phyloP scores from a whole-genome alignment of 495 filamentous ascomycete species.

The Lophium mytilinum region DNA sequence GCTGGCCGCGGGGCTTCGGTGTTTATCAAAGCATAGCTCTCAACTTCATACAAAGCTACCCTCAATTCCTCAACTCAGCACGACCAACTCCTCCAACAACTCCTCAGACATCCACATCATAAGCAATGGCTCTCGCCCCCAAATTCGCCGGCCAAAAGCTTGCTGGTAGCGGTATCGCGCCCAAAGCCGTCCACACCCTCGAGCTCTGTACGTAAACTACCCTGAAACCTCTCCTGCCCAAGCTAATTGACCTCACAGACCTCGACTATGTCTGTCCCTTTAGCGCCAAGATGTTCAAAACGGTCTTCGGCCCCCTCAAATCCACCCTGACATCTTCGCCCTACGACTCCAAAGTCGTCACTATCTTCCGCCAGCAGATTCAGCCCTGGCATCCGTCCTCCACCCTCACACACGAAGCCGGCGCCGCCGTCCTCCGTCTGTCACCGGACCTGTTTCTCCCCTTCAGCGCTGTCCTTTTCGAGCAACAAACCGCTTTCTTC shows the following conservation, averaged over 20 bases:
- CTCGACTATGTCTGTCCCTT: constrained; percentile 84
- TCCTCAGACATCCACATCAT: neutral
- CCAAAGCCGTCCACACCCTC: constrained; percentile 57
- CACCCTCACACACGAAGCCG: constrained; percentile 83
- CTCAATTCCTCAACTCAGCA: too few relatives aligned
- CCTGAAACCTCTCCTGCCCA: neutral
- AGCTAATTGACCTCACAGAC: constrained; percentile 33
- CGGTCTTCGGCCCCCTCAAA: constrained; percentile 46
- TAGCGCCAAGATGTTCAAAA: constrained; percentile 64
- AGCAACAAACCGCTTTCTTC: constrained; percentile 62
- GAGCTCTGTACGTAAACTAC: constrained; percentile 51
- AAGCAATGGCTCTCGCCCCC: constrained; percentile 64
- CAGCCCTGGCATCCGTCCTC: constrained; percentile 95
- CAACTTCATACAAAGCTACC: too few relatives aligned
- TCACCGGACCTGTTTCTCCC: constrained; percentile 65
- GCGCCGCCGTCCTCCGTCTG: constrained; percentile 60
- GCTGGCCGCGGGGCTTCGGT: too few relatives aligned
- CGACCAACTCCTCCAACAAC: too few relatives aligned
- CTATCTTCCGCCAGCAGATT: constrained; percentile 83
- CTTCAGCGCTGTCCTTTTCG: constrained; percentile 66
- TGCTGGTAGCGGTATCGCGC: constrained; percentile 31
- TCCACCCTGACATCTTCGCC: constrained; percentile 47
- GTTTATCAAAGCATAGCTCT: too few relatives aligned
- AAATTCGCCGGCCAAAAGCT: constrained; percentile 69
- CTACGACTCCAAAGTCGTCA: constrained; percentile 51